A percentile compares a stretch with the other conserved stretches of the same genome.
Conservation (phyloP, 2,329 filamentous ascomycete genomes). For the Penicillium sp. region DNA sequence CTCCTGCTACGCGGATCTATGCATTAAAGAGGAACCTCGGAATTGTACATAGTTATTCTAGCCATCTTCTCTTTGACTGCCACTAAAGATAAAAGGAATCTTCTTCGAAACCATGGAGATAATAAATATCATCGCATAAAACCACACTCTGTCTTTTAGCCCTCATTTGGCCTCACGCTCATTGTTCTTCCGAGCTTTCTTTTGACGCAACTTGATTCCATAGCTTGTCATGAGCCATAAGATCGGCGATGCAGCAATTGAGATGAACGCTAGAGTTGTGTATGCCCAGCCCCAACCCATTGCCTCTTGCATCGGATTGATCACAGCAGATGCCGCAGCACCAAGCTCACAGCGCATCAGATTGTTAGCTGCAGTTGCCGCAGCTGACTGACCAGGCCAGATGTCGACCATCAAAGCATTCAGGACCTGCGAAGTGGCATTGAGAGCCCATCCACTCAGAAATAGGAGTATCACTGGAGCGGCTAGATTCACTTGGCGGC, state of each 20-base stretch:
- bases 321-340: conserved; percentile 36
- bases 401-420: conserved; percentile 46
- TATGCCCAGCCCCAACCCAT: conserved; percentile 43
- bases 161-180: background rate
- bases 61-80: too few species aligned
- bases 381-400: conserved; percentile 33
- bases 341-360: conserved; percentile 39
- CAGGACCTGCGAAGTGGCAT: conserved; percentile 34
- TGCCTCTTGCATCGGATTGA: conserved; percentile 35
- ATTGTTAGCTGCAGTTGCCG: conserved; percentile 41
- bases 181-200: conserved; percentile 11
- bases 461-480: conserved; percentile 34
- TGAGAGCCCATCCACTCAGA: conserved; percentile 33
- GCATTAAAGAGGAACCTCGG: background rate
- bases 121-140: background rate
- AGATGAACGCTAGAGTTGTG: conserved; percentile 35
- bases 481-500: conserved; percentile 28
- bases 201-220: conserved; percentile 29
- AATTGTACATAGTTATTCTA: too few species aligned
- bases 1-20: background rate
- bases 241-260: conserved; percentile 15
- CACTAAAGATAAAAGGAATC: too few species aligned
- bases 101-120: background rate
- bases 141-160: background rate
- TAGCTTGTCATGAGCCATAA: conserved; percentile 26